Percentiles rank a stretch among this genome's conserved stretches.
phyloP scores from a whole-genome alignment of 768 basidiomycete genomes.

The Sporobolomyces pararoseus region DNA sequence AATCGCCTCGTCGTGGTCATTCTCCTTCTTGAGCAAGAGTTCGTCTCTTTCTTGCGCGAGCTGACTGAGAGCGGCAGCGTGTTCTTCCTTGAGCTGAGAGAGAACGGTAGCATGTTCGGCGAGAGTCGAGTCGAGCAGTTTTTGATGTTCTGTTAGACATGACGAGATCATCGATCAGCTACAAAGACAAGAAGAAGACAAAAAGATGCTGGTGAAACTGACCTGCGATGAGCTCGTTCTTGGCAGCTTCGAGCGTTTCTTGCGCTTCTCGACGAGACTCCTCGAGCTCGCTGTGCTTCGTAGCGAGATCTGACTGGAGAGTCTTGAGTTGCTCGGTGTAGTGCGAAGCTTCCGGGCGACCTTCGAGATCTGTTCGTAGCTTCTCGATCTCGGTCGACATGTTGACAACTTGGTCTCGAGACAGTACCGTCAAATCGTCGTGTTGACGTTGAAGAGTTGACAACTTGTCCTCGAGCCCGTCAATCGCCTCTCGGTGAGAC shows the following conservation, averaged over 20 bases:
- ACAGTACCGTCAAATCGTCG: slow-evolving; percentile 73
- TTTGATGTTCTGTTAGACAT: slow-evolving; percentile 22
- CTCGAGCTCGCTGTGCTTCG: slow-evolving; percentile 17
- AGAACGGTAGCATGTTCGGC: slow-evolving; percentile 51
- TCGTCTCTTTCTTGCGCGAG: slow-evolving; percentile 61
- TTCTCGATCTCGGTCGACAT: slow-evolving; percentile 63
- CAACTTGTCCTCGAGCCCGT: slow-evolving; percentile 66
- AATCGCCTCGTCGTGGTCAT: slow-evolving; percentile 33
- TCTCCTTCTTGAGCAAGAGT: background rate
- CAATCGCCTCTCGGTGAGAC: slow-evolving; percentile 74
- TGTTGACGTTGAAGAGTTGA: slow-evolving; percentile 62
- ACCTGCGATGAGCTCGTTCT: slow-evolving; percentile 32
- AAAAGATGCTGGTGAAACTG: background rate
- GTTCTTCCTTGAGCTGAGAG: slow-evolving; percentile 4
- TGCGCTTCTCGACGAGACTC: slow-evolving; percentile 6
- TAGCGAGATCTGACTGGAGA: slow-evolving; percentile 16
- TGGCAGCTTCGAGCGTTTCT: slow-evolving; percentile 1
- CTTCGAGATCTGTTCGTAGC: slow-evolving; percentile 58
- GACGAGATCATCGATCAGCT: background rate
- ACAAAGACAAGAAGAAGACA: background rate
- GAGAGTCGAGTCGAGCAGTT: slow-evolving; percentile 49
- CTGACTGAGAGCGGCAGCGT: slow-evolving; percentile 53
- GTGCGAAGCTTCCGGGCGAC: slow-evolving; percentile 52
- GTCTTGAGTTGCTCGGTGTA: slow-evolving; percentile 1
- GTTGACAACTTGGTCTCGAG: slow-evolving; percentile 81